Percentiles rank a stretch among this genome's conserved stretches.
Conservation (phyloP, 2,329 filamentous ascomycete species). For the Clonostachys rosea region DNA sequence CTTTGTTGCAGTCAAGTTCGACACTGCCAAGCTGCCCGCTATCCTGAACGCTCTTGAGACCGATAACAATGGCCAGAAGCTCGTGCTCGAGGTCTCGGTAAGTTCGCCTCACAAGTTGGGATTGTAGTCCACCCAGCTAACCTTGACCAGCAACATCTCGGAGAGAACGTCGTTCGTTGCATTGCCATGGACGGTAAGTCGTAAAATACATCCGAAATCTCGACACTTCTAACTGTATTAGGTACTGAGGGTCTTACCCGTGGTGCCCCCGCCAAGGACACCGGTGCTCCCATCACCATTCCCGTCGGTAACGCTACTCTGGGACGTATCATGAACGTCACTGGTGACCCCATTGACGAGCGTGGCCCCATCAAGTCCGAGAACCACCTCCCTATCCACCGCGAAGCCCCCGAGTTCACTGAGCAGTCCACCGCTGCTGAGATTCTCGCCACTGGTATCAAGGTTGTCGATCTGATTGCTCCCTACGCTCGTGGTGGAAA, state of each 20-base stretch:
- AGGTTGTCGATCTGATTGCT: conserved; percentile 98
- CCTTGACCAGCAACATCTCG: conserved; percentile 83
- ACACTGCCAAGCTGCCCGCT: conserved; percentile 83
- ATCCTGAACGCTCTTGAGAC: conserved; percentile 98
- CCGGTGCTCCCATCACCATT: conserved; percentile 91
- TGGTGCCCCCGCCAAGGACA: conserved; percentile 80
- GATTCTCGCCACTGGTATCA: conserved; percentile 98
- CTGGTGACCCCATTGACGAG: conserved; percentile 99
- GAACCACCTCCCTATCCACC: conserved; percentile 87
- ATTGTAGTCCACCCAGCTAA: conserved; percentile 25
- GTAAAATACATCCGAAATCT: neutral
- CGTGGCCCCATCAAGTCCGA: conserved; percentile 94
- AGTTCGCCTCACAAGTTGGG: conserved; percentile 15
- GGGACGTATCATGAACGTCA: conserved; percentile 99
- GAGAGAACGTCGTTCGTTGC: conserved; percentile 97
- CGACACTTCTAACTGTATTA: conserved; percentile 26
- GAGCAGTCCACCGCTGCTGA: conserved; percentile 97
- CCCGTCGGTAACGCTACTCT: conserved; percentile 91
- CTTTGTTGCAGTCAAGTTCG: conserved; percentile 79
- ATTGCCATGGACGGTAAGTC: conserved; percentile 98
- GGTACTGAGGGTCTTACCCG: conserved; percentile 99
- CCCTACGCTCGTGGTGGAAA: conserved; percentile 99
- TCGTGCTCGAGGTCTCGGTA: conserved; percentile 96
- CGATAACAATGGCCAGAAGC: conserved; percentile 87
- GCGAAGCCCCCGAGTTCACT: conserved; percentile 85